phyloP scores from a whole-genome alignment of 257 asterid species.

The Forsythia suspensa region DNA sequence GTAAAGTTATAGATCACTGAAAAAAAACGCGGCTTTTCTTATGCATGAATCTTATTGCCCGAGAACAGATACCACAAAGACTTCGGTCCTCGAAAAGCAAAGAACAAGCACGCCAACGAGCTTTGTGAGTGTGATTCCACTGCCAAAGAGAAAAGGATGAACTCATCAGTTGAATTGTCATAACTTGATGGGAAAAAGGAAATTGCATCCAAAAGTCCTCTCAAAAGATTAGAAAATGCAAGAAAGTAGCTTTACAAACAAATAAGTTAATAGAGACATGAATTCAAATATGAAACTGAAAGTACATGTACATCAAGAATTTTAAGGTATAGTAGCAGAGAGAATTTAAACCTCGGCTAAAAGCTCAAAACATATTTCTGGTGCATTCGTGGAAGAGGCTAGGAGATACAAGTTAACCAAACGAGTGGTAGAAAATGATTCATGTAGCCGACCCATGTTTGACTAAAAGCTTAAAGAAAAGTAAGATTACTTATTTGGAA shows the following conservation, averaged over 20 bases:
- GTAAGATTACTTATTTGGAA: background rate
- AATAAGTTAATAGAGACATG: background rate
- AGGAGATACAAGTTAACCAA: background rate
- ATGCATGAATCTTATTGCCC: background rate
- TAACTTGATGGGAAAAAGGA: background rate
- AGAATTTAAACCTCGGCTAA: background rate
- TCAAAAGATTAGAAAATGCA: background rate
- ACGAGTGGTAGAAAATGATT: background rate
- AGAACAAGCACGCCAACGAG: constrained; percentile 96
- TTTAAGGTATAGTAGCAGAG: too few species aligned
- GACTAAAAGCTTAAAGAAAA: background rate
- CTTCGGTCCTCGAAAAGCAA: constrained; percentile 87
- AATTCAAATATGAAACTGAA: background rate
- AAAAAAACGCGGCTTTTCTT: background rate
- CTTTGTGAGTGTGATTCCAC: constrained; percentile 98
- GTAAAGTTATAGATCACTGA: constrained; percentile 3
- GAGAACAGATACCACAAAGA: constrained; percentile 71
- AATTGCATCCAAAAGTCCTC: background rate
- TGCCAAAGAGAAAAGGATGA: constrained; percentile 30
- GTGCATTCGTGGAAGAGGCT: background rate
- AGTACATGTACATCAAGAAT: too few species aligned
- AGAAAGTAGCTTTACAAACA: background rate
- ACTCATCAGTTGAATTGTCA: background rate
- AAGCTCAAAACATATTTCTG: background rate
- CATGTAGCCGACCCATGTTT: background rate